A percentile compares a stretch with the other conserved stretches of the same genome.
These are phyloP conservation scores for Gossypioides kirkii DNA, from an alignment of 345 rosid genomes.

Conservation along the genomic window DNA sequence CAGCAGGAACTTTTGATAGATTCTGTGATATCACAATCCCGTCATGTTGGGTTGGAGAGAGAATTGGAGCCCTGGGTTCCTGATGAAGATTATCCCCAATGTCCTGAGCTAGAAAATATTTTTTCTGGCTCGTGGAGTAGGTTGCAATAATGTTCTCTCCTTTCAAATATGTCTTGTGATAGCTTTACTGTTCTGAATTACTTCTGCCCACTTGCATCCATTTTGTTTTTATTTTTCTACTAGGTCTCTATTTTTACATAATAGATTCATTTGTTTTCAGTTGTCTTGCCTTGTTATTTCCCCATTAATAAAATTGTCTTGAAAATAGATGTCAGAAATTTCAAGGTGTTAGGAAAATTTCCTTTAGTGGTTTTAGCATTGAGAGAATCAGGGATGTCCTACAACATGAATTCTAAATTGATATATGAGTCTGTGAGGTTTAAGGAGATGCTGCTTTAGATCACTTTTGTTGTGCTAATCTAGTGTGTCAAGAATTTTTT, in stretches of 20 bases:
- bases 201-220: not conserved
- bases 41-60: constrained; percentile 53
- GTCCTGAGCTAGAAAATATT: constrained; percentile 64
- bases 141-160: constrained; percentile 32
- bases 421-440: not conserved
- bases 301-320: not conserved
- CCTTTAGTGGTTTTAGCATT: not conserved
- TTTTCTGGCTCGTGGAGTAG: constrained; percentile 63
- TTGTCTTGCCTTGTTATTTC: not conserved
- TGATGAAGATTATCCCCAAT: constrained; percentile 56
- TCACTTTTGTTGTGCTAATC: not conserved
- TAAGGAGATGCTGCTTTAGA: not conserved
- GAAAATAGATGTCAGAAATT: not conserved
- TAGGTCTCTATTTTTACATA: not conserved
- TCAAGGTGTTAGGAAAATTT: not conserved
- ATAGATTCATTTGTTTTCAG: not conserved
- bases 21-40: constrained; percentile 67
- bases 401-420: not conserved
- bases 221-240: not conserved
- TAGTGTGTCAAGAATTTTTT: not conserved
- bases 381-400: not conserved
- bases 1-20: constrained; percentile 47
- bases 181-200: not conserved
- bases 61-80: constrained; percentile 87
- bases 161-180: constrained; percentile 14